Conservation (phyloP, 2,329 filamentous ascomycete species). For the Madurella fahalii region DNA sequence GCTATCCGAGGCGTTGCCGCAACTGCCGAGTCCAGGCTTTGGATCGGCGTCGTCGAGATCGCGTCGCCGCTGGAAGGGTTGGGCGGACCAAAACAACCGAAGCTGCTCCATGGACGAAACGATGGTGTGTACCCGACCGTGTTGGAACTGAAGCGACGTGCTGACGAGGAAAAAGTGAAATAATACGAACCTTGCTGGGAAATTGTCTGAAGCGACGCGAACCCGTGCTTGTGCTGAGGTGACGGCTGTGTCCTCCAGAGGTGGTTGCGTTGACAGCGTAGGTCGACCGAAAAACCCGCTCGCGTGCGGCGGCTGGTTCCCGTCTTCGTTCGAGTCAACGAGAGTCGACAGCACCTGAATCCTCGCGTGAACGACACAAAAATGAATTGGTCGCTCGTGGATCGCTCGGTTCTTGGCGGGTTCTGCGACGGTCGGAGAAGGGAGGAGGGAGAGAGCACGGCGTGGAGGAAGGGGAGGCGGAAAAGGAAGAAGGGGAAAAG, state of each 20-base stretch:
- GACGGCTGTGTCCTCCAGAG: conserved; percentile 16
- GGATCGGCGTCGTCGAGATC: not conserved
- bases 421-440: conserved; percentile 22
- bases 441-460: conserved; percentile 20
- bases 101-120: no score
- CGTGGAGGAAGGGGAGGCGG: conserved; percentile 19
- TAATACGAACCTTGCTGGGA: conserved; percentile 22
- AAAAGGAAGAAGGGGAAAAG: conserved; percentile 23
- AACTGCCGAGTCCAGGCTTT: no score
- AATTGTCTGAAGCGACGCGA: conserved; percentile 11
- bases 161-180: not conserved
- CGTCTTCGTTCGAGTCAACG: conserved; percentile 21
- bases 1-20: no score
- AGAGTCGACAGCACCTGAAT: conserved; percentile 27
- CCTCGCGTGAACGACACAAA: conserved; percentile 35
- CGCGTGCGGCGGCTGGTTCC: conserved; percentile 15
- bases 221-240: conserved; percentile 15
- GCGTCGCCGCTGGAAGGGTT: not conserved
- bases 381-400: conserved; percentile 36
- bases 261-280: conserved; percentile 10
- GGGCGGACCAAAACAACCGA: not conserved
- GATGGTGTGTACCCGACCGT: not conserved
- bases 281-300: conserved; percentile 20
- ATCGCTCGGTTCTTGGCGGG: conserved; percentile 24
- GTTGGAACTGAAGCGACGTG: not conserved